Conservation (phyloP, 768 basidiomycete species). For the Calocybe indica region DNA sequence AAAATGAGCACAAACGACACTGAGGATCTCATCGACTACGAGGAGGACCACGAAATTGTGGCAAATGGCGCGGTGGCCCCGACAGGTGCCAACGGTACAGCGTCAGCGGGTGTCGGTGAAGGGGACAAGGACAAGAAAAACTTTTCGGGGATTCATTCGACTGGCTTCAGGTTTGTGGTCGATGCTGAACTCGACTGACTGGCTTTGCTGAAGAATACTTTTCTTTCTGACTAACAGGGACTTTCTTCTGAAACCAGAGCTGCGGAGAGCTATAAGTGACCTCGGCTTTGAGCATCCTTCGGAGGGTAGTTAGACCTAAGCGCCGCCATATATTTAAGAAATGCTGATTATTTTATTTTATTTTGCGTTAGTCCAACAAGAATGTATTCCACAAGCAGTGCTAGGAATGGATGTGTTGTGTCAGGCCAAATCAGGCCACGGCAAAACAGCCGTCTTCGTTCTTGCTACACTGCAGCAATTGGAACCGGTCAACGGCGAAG, state of each 20-base stretch:
- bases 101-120: conserved; percentile 38
- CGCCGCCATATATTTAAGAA: no score
- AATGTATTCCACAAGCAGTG: conserved; percentile 99
- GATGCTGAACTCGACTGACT: not conserved
- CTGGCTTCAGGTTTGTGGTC: conserved; percentile 82
- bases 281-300: conserved; percentile 99
- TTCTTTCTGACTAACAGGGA: conserved; percentile 49
- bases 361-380: conserved; percentile 81
- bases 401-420: conserved; percentile 99
- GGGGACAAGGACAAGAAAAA: conserved; percentile 92
- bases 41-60: conserved; percentile 81
- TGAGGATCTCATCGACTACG: conserved; percentile 92
- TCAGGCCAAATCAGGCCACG: conserved; percentile 98
- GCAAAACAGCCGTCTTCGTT: conserved; percentile 99
- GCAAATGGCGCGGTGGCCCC: conserved; percentile 47
- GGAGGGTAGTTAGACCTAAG: conserved; percentile 62
- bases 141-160: conserved; percentile 99
- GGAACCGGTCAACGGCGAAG: conserved; percentile 97
- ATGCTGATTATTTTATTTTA: not conserved
- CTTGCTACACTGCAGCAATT: conserved; percentile 96
- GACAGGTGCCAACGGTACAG: conserved; percentile 42
- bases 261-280: conserved; percentile 96
- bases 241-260: conserved; percentile 95
- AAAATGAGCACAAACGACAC: conserved; percentile 81
- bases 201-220: conserved; percentile 6